These are phyloP conservation scores for Leccinum olivaceopallidum DNA, from an alignment of 768 basidiomycete genomes.

Conservation along the genomic window DNA sequence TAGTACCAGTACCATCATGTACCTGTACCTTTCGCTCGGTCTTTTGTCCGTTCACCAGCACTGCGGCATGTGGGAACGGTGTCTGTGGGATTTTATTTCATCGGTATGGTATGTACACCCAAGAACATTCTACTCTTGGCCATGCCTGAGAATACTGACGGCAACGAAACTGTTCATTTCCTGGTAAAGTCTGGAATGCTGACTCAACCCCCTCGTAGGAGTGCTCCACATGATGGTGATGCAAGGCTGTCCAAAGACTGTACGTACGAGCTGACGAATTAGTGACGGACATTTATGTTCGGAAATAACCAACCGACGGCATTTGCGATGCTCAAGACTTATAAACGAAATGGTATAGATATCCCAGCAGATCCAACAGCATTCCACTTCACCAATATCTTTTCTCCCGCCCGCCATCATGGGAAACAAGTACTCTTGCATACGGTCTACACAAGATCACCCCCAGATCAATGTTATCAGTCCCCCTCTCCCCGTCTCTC, in stretches of 20 bases:
- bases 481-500: conserved; percentile 27
- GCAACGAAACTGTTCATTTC: neutral
- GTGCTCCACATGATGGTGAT: conserved; percentile 1
- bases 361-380: neutral
- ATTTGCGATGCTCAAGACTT: conserved; percentile 4
- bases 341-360: conserved; percentile 17
- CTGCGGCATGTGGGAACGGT: neutral
- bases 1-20: neutral
- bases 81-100: neutral
- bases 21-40: neutral
- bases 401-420: conserved; percentile 16
- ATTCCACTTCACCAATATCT: neutral
- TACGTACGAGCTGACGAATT: conserved; percentile 3
- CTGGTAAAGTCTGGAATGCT: neutral
- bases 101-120: conserved; percentile 1
- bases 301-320: neutral
- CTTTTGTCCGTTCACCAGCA: neutral
- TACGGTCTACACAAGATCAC: conserved; percentile 9
- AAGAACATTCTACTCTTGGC: neutral
- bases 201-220: neutral
- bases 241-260: conserved; percentile 1
- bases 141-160: conserved; percentile 1
- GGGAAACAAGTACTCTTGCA: conserved; percentile 33
- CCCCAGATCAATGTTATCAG: conserved; percentile 6
- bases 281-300: neutral